These are phyloP conservation scores for Penicillium sp. DNA, from an alignment of 2,329 filamentous ascomycete genomes.

Conservation along the genomic window DNA sequence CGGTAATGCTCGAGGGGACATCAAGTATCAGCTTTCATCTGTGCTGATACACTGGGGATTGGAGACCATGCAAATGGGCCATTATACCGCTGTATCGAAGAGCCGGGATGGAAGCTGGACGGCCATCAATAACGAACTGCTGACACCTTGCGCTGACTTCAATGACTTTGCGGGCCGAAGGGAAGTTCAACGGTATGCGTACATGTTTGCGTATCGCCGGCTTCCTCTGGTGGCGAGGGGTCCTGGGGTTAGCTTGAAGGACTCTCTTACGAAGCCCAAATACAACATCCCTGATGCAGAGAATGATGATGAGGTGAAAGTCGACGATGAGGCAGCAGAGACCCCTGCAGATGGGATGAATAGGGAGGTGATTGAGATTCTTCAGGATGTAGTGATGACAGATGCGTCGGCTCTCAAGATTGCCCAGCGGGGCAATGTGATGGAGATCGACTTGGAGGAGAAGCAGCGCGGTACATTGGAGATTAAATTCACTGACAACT, in stretches of 20 bases:
- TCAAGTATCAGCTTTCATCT: conserved; percentile 29
- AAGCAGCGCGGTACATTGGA: not conserved
- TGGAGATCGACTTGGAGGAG: not conserved
- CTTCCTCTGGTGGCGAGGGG: conserved; percentile 5
- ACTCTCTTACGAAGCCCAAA: not conserved
- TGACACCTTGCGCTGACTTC: not conserved
- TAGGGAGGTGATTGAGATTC: not conserved
- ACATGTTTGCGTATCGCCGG: conserved; percentile 27
- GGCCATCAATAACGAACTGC: conserved; percentile 13
- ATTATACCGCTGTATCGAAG: conserved; percentile 29
- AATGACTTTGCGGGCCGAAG: not conserved
- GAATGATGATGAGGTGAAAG: not conserved
- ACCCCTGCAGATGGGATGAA: not conserved
- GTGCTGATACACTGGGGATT: conserved; percentile 26
- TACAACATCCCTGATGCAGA: not conserved
- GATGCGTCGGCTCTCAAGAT: not conserved
- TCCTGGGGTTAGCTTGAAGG: not conserved
- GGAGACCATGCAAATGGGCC: conserved; percentile 5
- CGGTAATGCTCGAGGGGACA: not conserved
- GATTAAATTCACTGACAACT: not conserved
- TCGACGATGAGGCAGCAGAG: not conserved
- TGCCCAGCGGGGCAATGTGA: not conserved
- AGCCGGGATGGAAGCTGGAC: conserved; percentile 20
- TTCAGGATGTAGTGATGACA: not conserved
- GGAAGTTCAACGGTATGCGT: conserved; percentile 2